Percentiles rank a stretch among this genome's conserved stretches.
Conservation (phyloP, 2,329 filamentous ascomycete genomes). For the Zymoseptoria crescenta region DNA sequence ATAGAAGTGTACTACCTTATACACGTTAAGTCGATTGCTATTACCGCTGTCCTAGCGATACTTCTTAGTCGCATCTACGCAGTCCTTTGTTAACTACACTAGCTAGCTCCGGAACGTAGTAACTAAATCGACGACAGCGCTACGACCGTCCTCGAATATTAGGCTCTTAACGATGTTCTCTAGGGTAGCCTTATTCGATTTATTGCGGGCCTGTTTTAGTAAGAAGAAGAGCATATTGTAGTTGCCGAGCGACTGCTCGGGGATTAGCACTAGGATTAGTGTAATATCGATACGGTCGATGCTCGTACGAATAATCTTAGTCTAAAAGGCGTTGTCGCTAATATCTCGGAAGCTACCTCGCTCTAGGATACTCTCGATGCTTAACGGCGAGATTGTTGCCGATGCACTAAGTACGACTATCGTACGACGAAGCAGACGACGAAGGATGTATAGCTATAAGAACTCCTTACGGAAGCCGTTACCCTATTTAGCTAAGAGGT, state of each 20-base stretch:
- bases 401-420: no score
- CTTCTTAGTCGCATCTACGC: neutral
- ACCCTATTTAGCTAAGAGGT: neutral
- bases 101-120: neutral
- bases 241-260: neutral
- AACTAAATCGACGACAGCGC: neutral
- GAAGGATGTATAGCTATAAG: neutral
- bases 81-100: neutral
- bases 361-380: no score
- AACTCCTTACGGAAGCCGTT: neutral
- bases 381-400: no score
- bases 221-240: no score
- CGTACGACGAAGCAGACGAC: no score
- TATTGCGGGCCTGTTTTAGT: no score
- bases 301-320: neutral
- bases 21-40: neutral
- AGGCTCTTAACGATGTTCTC: neutral
- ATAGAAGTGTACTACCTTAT: no score
- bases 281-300: neutral
- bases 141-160: neutral
- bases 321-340: neutral
- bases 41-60: neutral
- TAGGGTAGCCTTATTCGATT: neutral
- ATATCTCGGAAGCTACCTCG: no score
- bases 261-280: neutral